Base-by-base conservation (phyloP, 2,329 filamentous ascomycete species). In the Calycina marina region DNA sequence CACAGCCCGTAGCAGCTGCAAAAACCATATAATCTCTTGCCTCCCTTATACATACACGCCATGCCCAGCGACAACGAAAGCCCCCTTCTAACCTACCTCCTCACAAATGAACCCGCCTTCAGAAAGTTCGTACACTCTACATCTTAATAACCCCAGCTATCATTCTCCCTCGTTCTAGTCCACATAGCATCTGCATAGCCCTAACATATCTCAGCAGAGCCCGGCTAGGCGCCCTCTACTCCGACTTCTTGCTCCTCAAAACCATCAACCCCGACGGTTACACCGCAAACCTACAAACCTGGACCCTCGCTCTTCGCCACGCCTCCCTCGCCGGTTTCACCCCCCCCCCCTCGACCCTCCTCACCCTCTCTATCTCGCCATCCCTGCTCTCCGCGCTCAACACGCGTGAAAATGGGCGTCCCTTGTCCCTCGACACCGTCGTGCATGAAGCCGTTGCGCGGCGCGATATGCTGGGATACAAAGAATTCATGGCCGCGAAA, bases 211-310 rank as follows among this genome's bases (percentile, higher is more conserved):
- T 43, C 27, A n/a, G n/a, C n/a, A 84, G 77, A 59, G 69, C 76
- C 41, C 80, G 85, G 30, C 66, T 93, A 9, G 76, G 82, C 9
- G 86, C 84, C 4, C 72, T 93, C 28, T 93, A 92, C 59, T 86
- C 84, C 29, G 85, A 93, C 54, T 93, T 93, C 51, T 65, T 72
- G 22, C 58, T 71, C 4, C 83, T 88, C 44, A 68, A 68, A 46
- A 71, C 68, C 24, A 71, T 80, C 14, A 93, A 93, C 50, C 82
- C 84, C 1, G 83, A 92, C 53, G 84, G 83, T 47, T 93, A 84
- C 59, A 60, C 65, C 13, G 82, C 84, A 26, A 93, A 93, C 53
- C 63, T 83, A 25, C 59, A 67, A 5, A 81, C 83, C 32, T 93
- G 85, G 85, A 72, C 77, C 36, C 68, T 69, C 24, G 84, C 75